phyloP scores from a whole-genome alignment of 2,329 filamentous ascomycete species.

The Trichoderma sp. region DNA sequence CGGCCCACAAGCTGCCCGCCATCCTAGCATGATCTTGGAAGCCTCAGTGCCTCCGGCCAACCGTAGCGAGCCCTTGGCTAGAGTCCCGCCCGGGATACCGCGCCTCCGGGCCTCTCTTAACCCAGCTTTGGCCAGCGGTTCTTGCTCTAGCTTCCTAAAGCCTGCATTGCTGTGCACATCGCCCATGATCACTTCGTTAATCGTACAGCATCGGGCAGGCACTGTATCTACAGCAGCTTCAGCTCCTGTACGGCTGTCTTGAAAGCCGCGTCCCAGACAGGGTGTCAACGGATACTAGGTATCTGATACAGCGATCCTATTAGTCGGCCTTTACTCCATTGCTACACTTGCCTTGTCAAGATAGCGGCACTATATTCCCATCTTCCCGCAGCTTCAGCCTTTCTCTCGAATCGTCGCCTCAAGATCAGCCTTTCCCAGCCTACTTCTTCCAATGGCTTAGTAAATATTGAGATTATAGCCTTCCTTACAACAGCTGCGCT shows the following conservation, averaged over 20 bases:
- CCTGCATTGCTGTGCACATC: slow-evolving; percentile 21
- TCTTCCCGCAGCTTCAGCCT: background rate
- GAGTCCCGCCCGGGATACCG: slow-evolving; percentile 10
- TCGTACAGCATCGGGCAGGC: slow-evolving; percentile 15
- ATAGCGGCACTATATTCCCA: background rate
- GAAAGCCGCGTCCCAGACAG: background rate
- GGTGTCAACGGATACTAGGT: background rate
- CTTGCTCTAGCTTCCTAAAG: slow-evolving; percentile 17
- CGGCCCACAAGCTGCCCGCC: slow-evolving; percentile 20
- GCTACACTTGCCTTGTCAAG: background rate
- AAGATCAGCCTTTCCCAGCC: background rate
- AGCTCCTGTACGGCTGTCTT: background rate
- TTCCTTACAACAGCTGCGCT: background rate
- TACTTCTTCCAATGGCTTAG: background rate
- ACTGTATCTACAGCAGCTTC: slow-evolving; percentile 5
- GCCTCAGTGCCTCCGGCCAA: slow-evolving; percentile 6
- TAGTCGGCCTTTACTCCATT: background rate
- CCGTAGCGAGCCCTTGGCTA: background rate
- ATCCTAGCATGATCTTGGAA: slow-evolving; percentile 1
- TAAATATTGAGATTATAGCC: background rate
- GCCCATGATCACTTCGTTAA: slow-evolving; percentile 12
- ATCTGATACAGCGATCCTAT: background rate
- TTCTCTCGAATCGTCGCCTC: background rate
- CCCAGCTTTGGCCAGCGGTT: slow-evolving; percentile 17
- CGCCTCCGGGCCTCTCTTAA: slow-evolving; percentile 22